Base-by-base conservation (phyloP, 2,329 filamentous ascomycete species). In the Dothideomycetidae sp. region DNA sequence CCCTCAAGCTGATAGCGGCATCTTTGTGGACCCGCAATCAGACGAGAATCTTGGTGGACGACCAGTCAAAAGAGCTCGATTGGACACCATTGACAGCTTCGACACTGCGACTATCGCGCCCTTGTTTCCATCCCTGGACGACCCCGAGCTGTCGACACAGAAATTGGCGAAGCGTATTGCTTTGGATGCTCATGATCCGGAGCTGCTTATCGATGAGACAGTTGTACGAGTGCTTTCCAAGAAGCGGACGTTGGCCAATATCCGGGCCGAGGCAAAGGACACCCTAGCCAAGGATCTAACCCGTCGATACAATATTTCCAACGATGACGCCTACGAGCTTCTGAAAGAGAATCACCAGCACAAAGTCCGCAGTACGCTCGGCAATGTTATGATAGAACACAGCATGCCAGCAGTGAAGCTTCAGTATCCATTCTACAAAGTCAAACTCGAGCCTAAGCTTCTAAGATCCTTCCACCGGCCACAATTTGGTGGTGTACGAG, bases 321-420 rank as follows among this genome's bases (percentile, higher is more conserved):
- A 96, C 45, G 90, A 98, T 52, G 81, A 90, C 42, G 86, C 86
- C 2, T 98, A 98, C 56, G 86, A 96, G 53, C 75, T 85, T 42
- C 71, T 98, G 31, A 96, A 96, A 59, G 85, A 93, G 58, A 96
- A 94, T 53, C 86, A 93, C 53, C 84, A 93, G 61, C 85, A 83
- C 67, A 96, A 93, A 59, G 82, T 98, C 43, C 77, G 90, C 47
- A 90, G 85, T 36, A 93, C 84, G 1, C 73, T 98, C 43, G 84
- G 85, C 31, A 88, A 86, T 52, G 75, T 93, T 44, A 77, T 81
- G n/a, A 78, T 98, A 29, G 90, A 98, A 56, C 90, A 98, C 61
- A 86, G 82, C 57, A 68, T 93, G 66, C 88, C 90, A 11, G 90
- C 90, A 9, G 67, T 88, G 51, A 86, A 88, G 53, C 64, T 98